Evolutionary conservation across 148 eudicot species (phyloP).

Genomic region (Rhododendron griersonianum): DNA sequence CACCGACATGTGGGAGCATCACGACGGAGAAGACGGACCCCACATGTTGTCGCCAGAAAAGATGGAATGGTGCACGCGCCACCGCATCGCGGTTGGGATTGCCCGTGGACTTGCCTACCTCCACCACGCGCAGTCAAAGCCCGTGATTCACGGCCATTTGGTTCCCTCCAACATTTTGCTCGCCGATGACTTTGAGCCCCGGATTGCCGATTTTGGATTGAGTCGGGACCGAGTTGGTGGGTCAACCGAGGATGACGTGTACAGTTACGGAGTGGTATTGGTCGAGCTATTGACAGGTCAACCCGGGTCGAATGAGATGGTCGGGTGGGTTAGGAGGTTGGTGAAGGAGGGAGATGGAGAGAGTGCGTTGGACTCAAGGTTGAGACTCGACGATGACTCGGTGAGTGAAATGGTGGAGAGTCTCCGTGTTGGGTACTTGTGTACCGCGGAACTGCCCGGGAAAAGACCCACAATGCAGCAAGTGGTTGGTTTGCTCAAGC

Average conservation of each 20-base stretch:
- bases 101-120: constrained; percentile 94
- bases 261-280: constrained; percentile 61
- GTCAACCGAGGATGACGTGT: constrained; percentile 61
- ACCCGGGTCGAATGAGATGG: constrained; percentile 29
- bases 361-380: constrained; percentile 50
- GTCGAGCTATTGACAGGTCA: constrained; percentile 67
- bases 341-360: constrained; percentile 48
- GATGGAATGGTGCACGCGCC: constrained; percentile 74
- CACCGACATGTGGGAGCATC: constrained; percentile 88
- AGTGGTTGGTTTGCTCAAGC: constrained; percentile 83
- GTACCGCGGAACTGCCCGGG: constrained; percentile 71
- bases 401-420: constrained; percentile 61
- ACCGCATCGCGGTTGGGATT: constrained; percentile 77
- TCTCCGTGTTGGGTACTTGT: constrained; percentile 82
- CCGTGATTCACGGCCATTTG: constrained; percentile 83
- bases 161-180: constrained; percentile 76
- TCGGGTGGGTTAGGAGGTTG: constrained; percentile 45
- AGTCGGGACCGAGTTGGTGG: constrained; percentile 21
- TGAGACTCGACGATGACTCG: constrained; percentile 35
- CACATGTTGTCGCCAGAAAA: constrained; percentile 36
- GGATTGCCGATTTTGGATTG: constrained; percentile 68
- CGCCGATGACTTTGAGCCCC: constrained; percentile 63
- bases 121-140: constrained; percentile 81
- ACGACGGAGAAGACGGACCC: constrained; percentile 19
- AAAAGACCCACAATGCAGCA: constrained; percentile 95